Base-by-base conservation (phyloP, 345 rosid genomes). In the Populus davidiana region DNA sequence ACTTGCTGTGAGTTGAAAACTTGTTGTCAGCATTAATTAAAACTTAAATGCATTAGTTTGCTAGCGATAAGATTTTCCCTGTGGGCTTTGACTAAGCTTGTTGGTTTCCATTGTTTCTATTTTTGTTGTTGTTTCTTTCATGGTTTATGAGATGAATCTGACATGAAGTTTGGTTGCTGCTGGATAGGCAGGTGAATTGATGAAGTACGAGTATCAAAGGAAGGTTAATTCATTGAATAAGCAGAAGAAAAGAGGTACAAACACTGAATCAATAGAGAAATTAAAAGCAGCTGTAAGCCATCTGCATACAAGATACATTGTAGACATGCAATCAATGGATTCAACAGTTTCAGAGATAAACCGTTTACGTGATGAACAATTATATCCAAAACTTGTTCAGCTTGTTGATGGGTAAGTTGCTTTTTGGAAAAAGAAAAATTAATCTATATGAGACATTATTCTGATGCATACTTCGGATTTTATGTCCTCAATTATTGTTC, bases 261-360 rank as follows among this genome's bases (percentile, higher is more conserved):
- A 86, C 73, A 80, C 94, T 31, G 99, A 93, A 70, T 88, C 94
- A 69, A 72, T 93, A 38, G 99, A 96, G 88, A 96, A 92, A 84
- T 78, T 91, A 31, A 93, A 93, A 86, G 98, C 98, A 41, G 86
- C 91, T 1, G 98, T 96, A 66, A 92, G 98, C 77, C 97, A 92
- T 74, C 88, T 93, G 81, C 99, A 93, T 80, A 96, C 98, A 14
- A 88, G 97, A 89, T 93, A 96, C 86, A 93, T 96, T 59, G 99
- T 96, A 21, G 99, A 96, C 84, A 93, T 96, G 99, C 98, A 96
- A 84, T 96, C 99, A 75, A 88, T 96, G 97, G 99, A 96, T 82
- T 92, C 99, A 65, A 96, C 99, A 47, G 98, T 94, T 75, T 78
- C 85, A 39, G 99, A 96, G 87, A 92, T 96, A 88, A 94, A 92